These are phyloP conservation scores for Coemansia sp. DNA, from an alignment of 192 early-diverging fungal genomes.

Conservation along the genomic window DNA sequence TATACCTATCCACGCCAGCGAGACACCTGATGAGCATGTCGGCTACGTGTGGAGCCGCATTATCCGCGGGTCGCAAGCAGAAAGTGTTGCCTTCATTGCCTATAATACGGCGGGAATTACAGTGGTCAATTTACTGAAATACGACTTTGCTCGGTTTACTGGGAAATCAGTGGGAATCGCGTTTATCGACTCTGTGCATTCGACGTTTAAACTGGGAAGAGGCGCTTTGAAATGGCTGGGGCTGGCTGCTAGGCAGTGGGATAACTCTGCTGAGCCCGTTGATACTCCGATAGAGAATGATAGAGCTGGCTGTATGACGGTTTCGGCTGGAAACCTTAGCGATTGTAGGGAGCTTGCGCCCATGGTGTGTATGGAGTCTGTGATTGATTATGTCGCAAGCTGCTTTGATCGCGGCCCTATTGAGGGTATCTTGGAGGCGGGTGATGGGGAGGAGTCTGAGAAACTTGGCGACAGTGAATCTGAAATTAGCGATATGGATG, in stretches of 20 bases:
- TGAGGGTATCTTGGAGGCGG: not conserved
- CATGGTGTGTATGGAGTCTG: constrained; percentile 17
- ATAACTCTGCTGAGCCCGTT: constrained; percentile 4
- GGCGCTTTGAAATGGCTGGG: constrained; percentile 21
- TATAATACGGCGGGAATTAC: constrained; percentile 36
- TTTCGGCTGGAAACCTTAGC: constrained; percentile 22
- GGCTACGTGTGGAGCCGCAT: constrained; percentile 41
- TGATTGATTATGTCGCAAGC: constrained; percentile 28
- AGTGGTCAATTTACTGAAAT: constrained; percentile 25
- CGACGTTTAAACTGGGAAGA: constrained; percentile 16
- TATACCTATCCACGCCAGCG: constrained; percentile 25
- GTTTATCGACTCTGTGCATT: constrained; percentile 44
- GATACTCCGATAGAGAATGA: not conserved
- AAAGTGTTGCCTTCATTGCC: constrained; percentile 28
- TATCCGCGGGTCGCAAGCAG: constrained; percentile 13
- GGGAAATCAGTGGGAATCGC: constrained; percentile 22
- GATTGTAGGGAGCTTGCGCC: constrained; percentile 35
- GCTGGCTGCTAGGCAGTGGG: constrained; percentile 25
- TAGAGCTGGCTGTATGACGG: constrained; percentile 16
- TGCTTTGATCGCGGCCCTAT: constrained; percentile 24
- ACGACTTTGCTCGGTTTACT: constrained; percentile 36
- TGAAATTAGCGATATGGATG: not conserved
- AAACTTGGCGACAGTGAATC: not conserved
- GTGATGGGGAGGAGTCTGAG: not conserved
- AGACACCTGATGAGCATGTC: constrained; percentile 48